Base-by-base conservation (phyloP, 768 basidiomycete genomes). In the Phaffia tasmanica region DNA sequence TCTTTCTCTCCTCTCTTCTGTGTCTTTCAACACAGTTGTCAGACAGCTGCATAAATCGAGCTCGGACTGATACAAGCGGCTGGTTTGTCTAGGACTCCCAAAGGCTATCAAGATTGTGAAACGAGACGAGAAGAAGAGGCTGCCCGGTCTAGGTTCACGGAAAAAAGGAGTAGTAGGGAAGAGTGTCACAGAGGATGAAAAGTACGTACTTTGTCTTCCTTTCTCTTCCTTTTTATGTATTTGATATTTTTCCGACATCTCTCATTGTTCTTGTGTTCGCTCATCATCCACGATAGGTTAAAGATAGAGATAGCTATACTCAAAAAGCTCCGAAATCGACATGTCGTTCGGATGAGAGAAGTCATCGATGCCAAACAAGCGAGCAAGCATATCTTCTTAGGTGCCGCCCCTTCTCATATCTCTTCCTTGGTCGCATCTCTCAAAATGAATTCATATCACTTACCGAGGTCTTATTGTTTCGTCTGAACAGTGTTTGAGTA, bases 291-390 rank as follows among this genome's bases (percentile, higher is more conserved):
- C 42, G 19, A 6, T 70, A 89, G 90, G 78, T 90, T 95, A 69
- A 81, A 84, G 71, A 86, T 85, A 76, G 94, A 98, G 78, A 92
- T 98, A 67, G 95, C 95, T 2, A 93, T 98, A 76, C 95, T 99
- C 89, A 98, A 97, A 80, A 93, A 95, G 74, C 86, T 89, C 72
- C 80, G 85, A 57, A 91, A 95, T 73, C 86, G 87, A 0, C 86
- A 95, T 75, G 85, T 95, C 67, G 91, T 97, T 15, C 81, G 86
- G 70, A 81, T 99, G 65, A 84, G 85, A 71, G 92, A 97, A 76
- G 91, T 97, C 74, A 93, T 99, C 69, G 93, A 98, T 76, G 95
- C 97, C 77, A 83, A 85, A 42, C 35, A 42, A 53, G 81, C 86
- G 70, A 83, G 83, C 59, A 86, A 88, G 72, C 88, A 87, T 78